A percentile compares a stretch with the other conserved stretches of the same genome.
These are phyloP conservation scores for Penicillium daleae DNA, from an alignment of 495 filamentous ascomycete genomes.

Conservation along the genomic window DNA sequence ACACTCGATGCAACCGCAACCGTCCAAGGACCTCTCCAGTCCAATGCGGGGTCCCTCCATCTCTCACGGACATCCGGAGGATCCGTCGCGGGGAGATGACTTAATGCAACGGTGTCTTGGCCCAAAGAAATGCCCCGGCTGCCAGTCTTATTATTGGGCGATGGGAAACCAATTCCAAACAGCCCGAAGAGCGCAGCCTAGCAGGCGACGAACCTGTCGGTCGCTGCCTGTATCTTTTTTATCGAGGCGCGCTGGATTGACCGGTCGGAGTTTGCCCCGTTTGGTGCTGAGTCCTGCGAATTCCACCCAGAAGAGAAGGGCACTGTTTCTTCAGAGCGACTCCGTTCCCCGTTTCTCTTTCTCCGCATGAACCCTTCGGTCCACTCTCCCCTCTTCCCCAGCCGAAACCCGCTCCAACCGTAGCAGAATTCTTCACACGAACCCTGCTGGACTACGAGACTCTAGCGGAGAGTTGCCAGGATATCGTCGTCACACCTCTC, in stretches of 20 bases:
- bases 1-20: background rate
- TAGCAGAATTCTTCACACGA: constrained; percentile 18
- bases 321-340: background rate
- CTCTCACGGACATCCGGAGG: constrained; percentile 27
- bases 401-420: constrained; percentile 18
- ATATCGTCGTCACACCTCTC: background rate
- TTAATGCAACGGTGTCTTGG: constrained; percentile 18
- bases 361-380: constrained; percentile 34
- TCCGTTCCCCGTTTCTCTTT: constrained; percentile 9
- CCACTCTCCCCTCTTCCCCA: constrained; percentile 32
- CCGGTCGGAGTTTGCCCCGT: constrained; percentile 19
- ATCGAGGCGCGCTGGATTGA: constrained; percentile 1
- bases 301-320: background rate
- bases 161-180: constrained; percentile 9
- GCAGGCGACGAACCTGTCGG: background rate
- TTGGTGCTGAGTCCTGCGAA: background rate
- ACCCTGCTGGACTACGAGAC: background rate
- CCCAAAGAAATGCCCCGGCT: constrained; percentile 15
- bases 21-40: background rate
- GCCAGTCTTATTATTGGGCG: constrained; percentile 3
- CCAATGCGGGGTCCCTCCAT: constrained; percentile 22
- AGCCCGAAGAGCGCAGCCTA: constrained; percentile 6
- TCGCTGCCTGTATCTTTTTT: background rate
- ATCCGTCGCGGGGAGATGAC: constrained; percentile 26
- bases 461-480: background rate